phyloP scores from a whole-genome alignment of 2,329 filamentous ascomycete species.

The Aphanoascus verrucosus region DNA sequence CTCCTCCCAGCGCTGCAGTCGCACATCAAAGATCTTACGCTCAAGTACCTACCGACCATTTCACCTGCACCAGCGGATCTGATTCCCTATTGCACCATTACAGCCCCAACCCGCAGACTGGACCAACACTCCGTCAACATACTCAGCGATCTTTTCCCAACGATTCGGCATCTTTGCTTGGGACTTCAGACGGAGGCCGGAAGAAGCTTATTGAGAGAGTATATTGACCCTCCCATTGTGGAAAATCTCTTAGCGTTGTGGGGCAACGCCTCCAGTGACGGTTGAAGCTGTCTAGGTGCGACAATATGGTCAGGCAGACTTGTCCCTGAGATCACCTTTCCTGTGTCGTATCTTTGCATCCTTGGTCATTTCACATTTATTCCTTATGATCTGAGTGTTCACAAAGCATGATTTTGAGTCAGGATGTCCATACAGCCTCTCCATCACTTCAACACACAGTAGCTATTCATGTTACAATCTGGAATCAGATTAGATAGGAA shows the following conservation, averaged over 20 bases:
- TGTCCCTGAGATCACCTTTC: too few species aligned
- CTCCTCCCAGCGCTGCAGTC: conserved; percentile 19
- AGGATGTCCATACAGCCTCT: too few species aligned
- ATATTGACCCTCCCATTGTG: conserved; percentile 25
- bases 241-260: conserved; percentile 31
- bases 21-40: conserved; percentile 29
- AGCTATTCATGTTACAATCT: too few species aligned
- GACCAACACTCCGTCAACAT: conserved; percentile 24
- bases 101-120: conserved; percentile 17
- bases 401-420: too few species aligned
- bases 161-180: conserved; percentile 17
- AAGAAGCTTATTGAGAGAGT: conserved; percentile 22
- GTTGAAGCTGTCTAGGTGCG: not conserved
- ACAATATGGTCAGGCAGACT: too few species aligned
- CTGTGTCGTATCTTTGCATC: not conserved
- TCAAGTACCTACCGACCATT: conserved; percentile 16
- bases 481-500: not conserved
- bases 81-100: conserved; percentile 18
- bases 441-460: too few species aligned
- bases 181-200: conserved; percentile 17
- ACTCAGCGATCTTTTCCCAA: conserved; percentile 25
- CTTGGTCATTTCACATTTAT: not conserved
- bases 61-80: conserved; percentile 16
- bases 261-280: conserved; percentile 12
- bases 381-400: too few species aligned